Evolutionary conservation across 1,284 basidiomycete species (phyloP).

Genomic region (Ustilago xerochloae): DNA sequence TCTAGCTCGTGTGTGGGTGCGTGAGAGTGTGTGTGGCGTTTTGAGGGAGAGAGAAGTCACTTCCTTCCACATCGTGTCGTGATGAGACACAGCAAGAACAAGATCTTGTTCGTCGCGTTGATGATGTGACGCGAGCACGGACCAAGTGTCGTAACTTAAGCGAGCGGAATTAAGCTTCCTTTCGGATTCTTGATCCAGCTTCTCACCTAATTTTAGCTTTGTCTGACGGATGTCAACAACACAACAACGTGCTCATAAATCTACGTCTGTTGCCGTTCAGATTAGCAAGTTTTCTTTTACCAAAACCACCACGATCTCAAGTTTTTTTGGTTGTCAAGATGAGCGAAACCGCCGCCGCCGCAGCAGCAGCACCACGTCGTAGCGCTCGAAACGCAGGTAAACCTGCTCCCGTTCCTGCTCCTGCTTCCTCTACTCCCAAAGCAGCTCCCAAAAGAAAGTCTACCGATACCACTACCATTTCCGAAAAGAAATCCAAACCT

Average conservation of each 20-base stretch:
- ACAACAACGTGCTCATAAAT: not conserved
- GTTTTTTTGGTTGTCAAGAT: not conserved
- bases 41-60: not conserved
- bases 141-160: conserved; percentile 2
- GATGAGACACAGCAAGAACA: too few relatives aligned
- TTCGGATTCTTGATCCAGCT: not conserved
- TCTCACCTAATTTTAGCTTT: not conserved
- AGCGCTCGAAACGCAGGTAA: conserved; percentile 38
- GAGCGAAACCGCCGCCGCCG: conserved; percentile 11
- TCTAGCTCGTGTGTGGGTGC: not conserved
- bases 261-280: not conserved
- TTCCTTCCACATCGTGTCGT: too few relatives aligned
- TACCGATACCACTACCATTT: not conserved
- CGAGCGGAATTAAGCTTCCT: conserved; percentile 1
- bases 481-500: conserved; percentile 35
- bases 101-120: not conserved
- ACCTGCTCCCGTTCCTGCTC: conserved; percentile 11
- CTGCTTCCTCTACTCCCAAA: conserved; percentile 7
- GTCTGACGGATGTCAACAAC: not conserved
- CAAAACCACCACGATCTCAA: not conserved
- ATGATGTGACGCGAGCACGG: not conserved
- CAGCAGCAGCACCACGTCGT: conserved; percentile 22
- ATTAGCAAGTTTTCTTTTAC: not conserved
- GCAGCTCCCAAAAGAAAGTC: conserved; percentile 15
- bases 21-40: not conserved